phyloP scores from a whole-genome alignment of 2,329 filamentous ascomycete genomes.

The Fusarium albosuccineum region DNA sequence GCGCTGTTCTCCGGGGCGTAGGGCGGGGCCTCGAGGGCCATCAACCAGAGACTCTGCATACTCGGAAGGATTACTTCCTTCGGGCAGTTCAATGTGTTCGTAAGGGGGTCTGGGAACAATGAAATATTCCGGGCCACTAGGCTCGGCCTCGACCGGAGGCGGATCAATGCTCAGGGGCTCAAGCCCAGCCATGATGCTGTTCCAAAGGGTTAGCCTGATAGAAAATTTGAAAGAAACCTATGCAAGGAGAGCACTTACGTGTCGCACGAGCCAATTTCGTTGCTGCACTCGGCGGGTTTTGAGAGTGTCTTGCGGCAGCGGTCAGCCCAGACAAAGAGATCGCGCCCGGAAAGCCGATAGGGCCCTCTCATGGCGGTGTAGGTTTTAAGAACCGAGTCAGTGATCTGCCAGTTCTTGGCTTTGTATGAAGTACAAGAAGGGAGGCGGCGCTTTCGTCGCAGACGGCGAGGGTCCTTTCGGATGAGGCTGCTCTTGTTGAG shows the following conservation, averaged over 20 bases:
- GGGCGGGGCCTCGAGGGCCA: not conserved
- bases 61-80: not conserved
- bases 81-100: constrained; percentile 12
- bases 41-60: constrained; percentile 12
- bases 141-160: constrained; percentile 7
- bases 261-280: constrained; percentile 7
- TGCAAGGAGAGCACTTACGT: constrained; percentile 17
- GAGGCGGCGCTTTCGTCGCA: not conserved
- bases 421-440: not conserved
- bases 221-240: not conserved
- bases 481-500: constrained; percentile 9
- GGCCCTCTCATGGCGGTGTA: constrained; percentile 53
- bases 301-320: constrained; percentile 11
- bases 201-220: not conserved
- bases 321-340: constrained; percentile 47
- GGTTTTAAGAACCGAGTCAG: constrained; percentile 47
- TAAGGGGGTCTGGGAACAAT: constrained; percentile 21
- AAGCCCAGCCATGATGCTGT: constrained; percentile 14
- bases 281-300: not conserved
- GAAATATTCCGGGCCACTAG: constrained; percentile 8
- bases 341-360: constrained; percentile 37
- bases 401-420: constrained; percentile 21
- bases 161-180: constrained; percentile 23
- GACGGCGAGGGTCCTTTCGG: not conserved
- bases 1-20: not conserved